Conservation (phyloP, 78 protist genomes). For the Dictyostelium purpureum region DNA sequence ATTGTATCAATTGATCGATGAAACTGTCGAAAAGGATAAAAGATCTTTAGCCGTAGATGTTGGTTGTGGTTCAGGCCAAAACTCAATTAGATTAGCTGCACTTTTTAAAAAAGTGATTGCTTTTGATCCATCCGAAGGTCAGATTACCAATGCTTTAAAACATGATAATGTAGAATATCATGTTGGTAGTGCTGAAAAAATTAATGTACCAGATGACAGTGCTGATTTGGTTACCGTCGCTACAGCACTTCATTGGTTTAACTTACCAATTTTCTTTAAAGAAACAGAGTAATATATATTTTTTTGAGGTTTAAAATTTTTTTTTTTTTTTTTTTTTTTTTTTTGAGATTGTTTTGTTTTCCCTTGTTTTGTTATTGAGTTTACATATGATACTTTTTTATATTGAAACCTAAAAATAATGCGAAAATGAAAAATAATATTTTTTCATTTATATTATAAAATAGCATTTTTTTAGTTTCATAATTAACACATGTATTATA, state of each 20-base stretch:
- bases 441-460: background rate
- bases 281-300: background rate
- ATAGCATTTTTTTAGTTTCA: too few species aligned
- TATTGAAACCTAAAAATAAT: too few species aligned
- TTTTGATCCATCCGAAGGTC: conserved; percentile 32
- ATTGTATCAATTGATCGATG: background rate
- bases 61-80: conserved; percentile 38
- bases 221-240: conserved; percentile 56
- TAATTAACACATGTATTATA: too few species aligned
- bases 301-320: background rate
- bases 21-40: background rate
- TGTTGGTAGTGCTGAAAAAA: background rate
- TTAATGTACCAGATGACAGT: background rate
- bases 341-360: too few species aligned
- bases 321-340: background rate
- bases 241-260: conserved; percentile 56
- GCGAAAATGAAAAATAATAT: background rate
- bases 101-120: conserved; percentile 41
- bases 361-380: background rate
- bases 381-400: too few species aligned
- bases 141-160: conserved; percentile 12
- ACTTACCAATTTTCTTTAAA: conserved; percentile 18
- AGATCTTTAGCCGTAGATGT: conserved; percentile 23
- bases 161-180: conserved; percentile 14
- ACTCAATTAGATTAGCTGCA: background rate